Conservation (phyloP, 2,329 filamentous ascomycete species). For the Berkeleyomyces basicola region DNA sequence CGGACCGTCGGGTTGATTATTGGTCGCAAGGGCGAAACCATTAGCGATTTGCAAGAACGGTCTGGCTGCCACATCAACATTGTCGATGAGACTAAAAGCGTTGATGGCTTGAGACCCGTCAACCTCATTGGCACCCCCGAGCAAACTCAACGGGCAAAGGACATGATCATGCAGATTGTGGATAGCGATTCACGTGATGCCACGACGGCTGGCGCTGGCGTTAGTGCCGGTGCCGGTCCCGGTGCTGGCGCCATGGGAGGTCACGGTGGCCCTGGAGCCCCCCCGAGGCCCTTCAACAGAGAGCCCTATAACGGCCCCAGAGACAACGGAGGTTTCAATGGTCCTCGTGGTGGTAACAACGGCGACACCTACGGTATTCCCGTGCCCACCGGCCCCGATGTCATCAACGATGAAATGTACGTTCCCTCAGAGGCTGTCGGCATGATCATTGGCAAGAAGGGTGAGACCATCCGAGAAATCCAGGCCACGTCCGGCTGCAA, state of each 20-base stretch:
- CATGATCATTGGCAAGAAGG: conserved; percentile 92
- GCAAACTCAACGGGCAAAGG: conserved; percentile 62
- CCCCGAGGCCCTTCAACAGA: conserved; percentile 10
- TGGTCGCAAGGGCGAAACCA: conserved; percentile 83
- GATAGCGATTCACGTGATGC: conserved; percentile 66
- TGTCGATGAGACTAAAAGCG: conserved; percentile 79
- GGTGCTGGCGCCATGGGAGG: conserved; percentile 20
- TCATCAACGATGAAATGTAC: conserved; percentile 66
- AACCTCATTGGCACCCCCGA: conserved; percentile 71
- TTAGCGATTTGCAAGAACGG: conserved; percentile 77
- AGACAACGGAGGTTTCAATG: conserved; percentile 15
- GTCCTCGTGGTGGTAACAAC: conserved; percentile 20
- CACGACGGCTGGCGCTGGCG: conserved; percentile 18
- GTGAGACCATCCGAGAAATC: conserved; percentile 90
- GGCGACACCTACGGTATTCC: conserved; percentile 18
- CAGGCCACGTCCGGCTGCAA: conserved; percentile 78
- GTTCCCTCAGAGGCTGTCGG: conserved; percentile 84
- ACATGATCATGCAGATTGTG: conserved; percentile 83
- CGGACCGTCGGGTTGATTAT: conserved; percentile 87
- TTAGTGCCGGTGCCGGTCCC: conserved; percentile 18
- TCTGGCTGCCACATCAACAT: conserved; percentile 95
- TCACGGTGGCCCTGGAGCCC: conserved; percentile 20
- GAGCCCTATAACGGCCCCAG: conserved; percentile 8
- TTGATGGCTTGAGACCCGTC: conserved; percentile 76
- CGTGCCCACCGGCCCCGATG: conserved; percentile 32